phyloP scores from a whole-genome alignment of 208 protist genomes.

The Crithidia expoeki region DNA sequence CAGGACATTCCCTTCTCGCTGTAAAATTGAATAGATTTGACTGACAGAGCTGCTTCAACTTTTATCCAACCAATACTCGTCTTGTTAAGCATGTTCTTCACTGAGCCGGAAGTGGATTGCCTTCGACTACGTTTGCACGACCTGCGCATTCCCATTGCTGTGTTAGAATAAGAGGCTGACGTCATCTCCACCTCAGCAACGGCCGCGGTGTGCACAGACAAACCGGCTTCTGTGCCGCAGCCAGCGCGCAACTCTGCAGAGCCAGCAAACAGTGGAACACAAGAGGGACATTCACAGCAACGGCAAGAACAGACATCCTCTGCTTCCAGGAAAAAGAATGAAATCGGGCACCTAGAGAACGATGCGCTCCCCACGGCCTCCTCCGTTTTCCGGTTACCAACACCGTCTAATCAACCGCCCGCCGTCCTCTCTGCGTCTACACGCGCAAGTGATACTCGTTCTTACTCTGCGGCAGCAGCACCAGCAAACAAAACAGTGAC shows the following conservation, averaged over 20 bases:
- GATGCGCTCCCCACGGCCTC: background rate
- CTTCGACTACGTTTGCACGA: slow-evolving; percentile 57
- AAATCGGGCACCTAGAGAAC: background rate
- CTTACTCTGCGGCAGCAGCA: too few relatives aligned
- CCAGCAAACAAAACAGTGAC: background rate
- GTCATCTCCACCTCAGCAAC: slow-evolving; percentile 1
- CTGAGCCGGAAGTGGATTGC: slow-evolving; percentile 74
- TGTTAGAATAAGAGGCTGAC: slow-evolving; percentile 34
- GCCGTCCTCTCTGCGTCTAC: slow-evolving; percentile 11
- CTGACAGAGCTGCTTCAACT: background rate
- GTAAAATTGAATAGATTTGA: background rate
- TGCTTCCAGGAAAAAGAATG: background rate
- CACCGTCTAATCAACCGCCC: background rate
- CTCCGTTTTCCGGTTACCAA: background rate
- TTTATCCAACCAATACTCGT: too few relatives aligned
- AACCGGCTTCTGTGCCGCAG: background rate
- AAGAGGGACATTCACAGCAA: background rate
- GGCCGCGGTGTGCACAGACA: background rate
- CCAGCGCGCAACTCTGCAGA: background rate
- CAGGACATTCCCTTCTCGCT: background rate
- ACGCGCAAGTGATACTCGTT: background rate
- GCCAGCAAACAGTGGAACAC: background rate
- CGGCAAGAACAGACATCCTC: background rate
- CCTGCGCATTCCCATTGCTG: slow-evolving; percentile 39
- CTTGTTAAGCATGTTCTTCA: slow-evolving; percentile 50